Conservation (phyloP, 2,329 filamentous ascomycete genomes). For the Fusarium coicis region DNA sequence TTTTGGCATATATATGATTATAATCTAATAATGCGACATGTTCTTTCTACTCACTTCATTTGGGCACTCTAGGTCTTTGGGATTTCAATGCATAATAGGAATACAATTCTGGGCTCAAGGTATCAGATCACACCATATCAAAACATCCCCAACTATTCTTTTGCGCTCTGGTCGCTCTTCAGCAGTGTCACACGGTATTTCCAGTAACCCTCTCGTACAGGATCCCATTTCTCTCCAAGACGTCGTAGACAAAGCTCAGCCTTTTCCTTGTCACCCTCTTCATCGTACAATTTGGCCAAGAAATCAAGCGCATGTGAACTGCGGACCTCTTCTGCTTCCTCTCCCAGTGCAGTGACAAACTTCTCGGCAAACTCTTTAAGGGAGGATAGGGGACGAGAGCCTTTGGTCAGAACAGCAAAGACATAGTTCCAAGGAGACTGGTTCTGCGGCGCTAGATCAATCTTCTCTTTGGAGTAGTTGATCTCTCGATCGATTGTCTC, state of each 20-base stretch:
- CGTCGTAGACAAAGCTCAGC: slow-evolving; percentile 78
- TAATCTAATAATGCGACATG: slow-evolving; percentile 43
- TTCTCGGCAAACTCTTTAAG: slow-evolving; percentile 61
- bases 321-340: slow-evolving; percentile 61
- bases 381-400: slow-evolving; percentile 60
- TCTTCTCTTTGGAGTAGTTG: slow-evolving; percentile 76
- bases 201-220: slow-evolving; percentile 93
- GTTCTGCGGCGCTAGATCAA: slow-evolving; percentile 87
- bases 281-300: slow-evolving; percentile 74
- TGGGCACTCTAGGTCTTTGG: not conserved
- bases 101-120: not conserved
- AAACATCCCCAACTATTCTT: slow-evolving; percentile 9
- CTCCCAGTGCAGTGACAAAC: slow-evolving; percentile 62
- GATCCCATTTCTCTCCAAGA: slow-evolving; percentile 88
- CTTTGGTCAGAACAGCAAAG: slow-evolving; percentile 77
- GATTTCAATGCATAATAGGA: not conserved
- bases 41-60: slow-evolving; percentile 22
- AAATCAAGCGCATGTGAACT: slow-evolving; percentile 78
- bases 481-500: slow-evolving; percentile 79
- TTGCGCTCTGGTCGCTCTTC: slow-evolving; percentile 9
- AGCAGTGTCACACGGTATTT: slow-evolving; percentile 62
- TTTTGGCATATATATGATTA: slow-evolving; percentile 41
- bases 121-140: not conserved
- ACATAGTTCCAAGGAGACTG: slow-evolving; percentile 95
- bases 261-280: slow-evolving; percentile 66